Base-by-base conservation (phyloP, 352 stramenopile genomes). In the Globisporangium polare region DNA sequence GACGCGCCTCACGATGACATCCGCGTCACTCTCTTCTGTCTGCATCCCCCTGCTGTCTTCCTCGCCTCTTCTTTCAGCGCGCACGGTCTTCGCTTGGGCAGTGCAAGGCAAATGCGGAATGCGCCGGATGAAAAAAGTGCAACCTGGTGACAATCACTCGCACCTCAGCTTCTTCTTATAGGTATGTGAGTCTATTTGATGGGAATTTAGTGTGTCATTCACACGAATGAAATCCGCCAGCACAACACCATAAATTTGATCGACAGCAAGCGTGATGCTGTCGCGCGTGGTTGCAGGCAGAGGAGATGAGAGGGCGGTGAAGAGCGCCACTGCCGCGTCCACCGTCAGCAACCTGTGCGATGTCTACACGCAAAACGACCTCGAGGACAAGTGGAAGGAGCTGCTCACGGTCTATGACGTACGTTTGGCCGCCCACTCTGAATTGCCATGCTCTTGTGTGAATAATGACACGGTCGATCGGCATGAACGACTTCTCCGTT, bases 361-460 rank as follows among this genome's bases (percentile, higher is more conserved):
- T 43, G 42, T 91, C 31, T 89, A 91, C 62, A 85, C 81, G 18
- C 68, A 73, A 45, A 89, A 69, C 46, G 80, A 77, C 13, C 46
- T 92, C 20, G 74, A 86, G 13, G 79, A 75, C 57, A 90, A 84
- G 64, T 92, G 79, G 78, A 63, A 63, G 29, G 81, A 91, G 62
- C 75, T 93, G 31, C 77, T 75, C 15, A 72, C 71, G 26, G 73
- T 90, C 37, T 93, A 89, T 65, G 82, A 93, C 58, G 83, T 92
- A 69, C 52, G 76, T 73, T 45, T n/a, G n/a, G n/a, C n/a, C n/a
- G n/a, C n/a, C n/a, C n/a, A n/a, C n/a, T n/a, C n/a, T n/a, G n/a
- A n/a, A n/a, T n/a, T n/a, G n/a, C n/a, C n/a, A n/a, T n/a, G n/a
- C n/a, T n/a, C n/a, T n/a, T n/a, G n/a, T n/a, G n/a, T n/a, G n/a